Conservation (phyloP, 163 green algal species). For the Picocystis sp. region DNA sequence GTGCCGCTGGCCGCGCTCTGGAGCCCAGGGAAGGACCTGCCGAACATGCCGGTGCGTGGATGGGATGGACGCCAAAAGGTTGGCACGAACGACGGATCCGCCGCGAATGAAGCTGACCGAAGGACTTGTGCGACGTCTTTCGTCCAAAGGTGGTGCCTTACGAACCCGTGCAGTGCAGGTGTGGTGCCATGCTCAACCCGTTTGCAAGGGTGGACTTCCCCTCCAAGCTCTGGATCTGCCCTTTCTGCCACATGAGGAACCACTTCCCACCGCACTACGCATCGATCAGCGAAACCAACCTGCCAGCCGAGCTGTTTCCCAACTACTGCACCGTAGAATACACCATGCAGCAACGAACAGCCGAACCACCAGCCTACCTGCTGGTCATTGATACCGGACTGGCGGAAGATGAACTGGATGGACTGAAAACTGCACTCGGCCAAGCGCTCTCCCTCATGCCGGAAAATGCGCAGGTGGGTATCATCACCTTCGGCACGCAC, state of each 20-base stretch:
- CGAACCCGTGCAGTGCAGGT: constrained; percentile 90
- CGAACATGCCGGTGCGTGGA: constrained; percentile 56
- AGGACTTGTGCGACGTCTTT: not conserved
- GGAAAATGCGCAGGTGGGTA: constrained; percentile 41
- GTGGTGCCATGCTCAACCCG: constrained; percentile 78
- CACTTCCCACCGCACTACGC: constrained; percentile 92
- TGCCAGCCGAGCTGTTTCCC: constrained; percentile 91
- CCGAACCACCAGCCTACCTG: constrained; percentile 64
- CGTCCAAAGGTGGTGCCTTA: constrained; percentile 65
- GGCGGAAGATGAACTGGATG: constrained; percentile 85
- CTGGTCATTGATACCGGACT: constrained; percentile 85
- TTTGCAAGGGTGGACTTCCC: constrained; percentile 80
- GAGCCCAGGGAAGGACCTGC: constrained; percentile 64
- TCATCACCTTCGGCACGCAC: constrained; percentile 75
- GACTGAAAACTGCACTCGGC: constrained; percentile 53
- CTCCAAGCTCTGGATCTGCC: constrained; percentile 87
- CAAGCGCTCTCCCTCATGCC: constrained; percentile 61
- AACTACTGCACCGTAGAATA: constrained; percentile 95
- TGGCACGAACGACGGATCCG: not conserved
- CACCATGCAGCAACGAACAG: constrained; percentile 22
- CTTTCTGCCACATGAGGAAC: constrained; percentile 84
- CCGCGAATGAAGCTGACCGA: constrained; percentile 3
- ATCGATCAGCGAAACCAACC: constrained; percentile 66
- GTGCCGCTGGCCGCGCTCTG: constrained; percentile 84
- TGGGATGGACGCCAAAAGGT: not conserved